Evolutionary conservation across 805 yeast genomes (phyloP), one percentile per base, ranked within the genome.

Genomic region (Myxozyma geophila): DNA sequence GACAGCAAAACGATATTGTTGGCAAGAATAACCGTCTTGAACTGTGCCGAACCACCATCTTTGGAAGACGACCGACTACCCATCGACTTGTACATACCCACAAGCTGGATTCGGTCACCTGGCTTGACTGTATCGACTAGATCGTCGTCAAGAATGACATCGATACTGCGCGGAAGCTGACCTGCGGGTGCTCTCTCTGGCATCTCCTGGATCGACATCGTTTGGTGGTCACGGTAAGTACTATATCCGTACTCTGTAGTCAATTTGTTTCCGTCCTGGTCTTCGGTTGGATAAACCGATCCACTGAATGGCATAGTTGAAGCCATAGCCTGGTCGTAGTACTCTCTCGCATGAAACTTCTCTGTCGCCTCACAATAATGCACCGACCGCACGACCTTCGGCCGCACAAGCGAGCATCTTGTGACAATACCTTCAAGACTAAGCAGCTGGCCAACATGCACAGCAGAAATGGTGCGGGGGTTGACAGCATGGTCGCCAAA

Each of bases 101-200:
- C 95, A 50, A 93, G 80, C 78, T 92, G 97, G 40, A 92, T 87
- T 74, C 99, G 84, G 75, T 95, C 99, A 71, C 99, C 99, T 0
- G 99, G 98, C 75, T 95, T 95, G 53, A 90, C 88, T 60, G 78
- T 79, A 74, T 95, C 99, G 1, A 95, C 98, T 67, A 95, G 81
- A 74, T 95, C 99, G 72, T 92, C 98, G 75, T 93, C 97, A 71
- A 95, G 78, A n/a, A 93, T 85, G 28, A 93, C 88, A 73, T 95
- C 99, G 41, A 95, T 83, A 1, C 96, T 87, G 72, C 98, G 82
- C 41, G 99, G 99, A 67, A 95, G 81, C 78, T 93, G 98, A 61
- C 99, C 99, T 0, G 98, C 96, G 15, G 98, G 99, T 0, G 98
- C 97, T 67, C 87, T 82, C 78, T 95, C 98, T 0, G 99, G 98